phyloP scores from a whole-genome alignment of 73 alveolate genomes.

The Stentor coeruleus region DNA sequence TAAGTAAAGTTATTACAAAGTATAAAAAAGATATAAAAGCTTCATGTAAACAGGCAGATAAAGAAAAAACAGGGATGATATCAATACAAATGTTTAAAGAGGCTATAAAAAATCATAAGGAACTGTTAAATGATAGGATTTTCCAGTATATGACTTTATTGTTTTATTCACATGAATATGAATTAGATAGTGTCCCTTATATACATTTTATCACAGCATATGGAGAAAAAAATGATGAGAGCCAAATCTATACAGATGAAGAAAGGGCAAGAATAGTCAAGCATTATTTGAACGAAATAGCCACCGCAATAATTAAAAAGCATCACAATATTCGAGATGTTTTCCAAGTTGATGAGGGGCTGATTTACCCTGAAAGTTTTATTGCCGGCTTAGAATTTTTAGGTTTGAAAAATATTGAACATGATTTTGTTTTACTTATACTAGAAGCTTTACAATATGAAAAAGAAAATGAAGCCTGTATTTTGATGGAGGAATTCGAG shows the following conservation, averaged over 20 bases:
- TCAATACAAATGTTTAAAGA: background rate
- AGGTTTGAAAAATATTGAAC: background rate
- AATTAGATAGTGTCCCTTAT: conserved; percentile 25
- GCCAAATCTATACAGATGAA: background rate
- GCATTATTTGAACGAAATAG: background rate
- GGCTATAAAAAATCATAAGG: background rate
- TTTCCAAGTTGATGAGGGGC: background rate
- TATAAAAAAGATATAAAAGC: background rate
- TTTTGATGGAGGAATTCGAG: background rate
- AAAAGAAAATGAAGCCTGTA: background rate
- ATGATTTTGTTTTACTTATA: background rate
- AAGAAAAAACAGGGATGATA: background rate
- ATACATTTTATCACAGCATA: conserved; percentile 10
- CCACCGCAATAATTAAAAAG: background rate
- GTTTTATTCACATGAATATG: conserved; percentile 14
- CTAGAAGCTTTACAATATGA: conserved; percentile 10
- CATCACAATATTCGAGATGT: background rate
- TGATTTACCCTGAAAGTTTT: conserved; percentile 8
- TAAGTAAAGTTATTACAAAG: background rate
- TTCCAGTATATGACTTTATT: background rate
- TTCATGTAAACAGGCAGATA: background rate
- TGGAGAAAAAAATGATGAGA: background rate
- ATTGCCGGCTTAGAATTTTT: background rate
- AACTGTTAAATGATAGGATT: background rate
- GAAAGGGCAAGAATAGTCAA: background rate